Percentiles rank a stretch among this genome's conserved stretches.
Conservation (phyloP, 257 asterid species). For the Capsicum baccatum region DNA sequence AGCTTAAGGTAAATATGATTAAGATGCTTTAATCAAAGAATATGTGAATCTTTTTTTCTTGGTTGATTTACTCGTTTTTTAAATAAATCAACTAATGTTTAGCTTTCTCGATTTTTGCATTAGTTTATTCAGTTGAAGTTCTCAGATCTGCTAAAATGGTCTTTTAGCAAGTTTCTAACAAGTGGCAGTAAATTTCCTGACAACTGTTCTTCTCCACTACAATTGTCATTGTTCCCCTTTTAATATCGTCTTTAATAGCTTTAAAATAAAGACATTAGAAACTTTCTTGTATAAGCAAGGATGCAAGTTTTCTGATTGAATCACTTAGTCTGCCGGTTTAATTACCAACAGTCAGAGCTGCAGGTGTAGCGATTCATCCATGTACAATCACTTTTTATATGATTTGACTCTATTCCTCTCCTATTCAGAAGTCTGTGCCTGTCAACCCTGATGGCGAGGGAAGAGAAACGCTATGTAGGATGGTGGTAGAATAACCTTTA, state of each 20-base stretch:
- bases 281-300: conserved; percentile 8
- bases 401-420: conserved; percentile 20
- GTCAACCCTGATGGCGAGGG: neutral
- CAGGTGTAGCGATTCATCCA: conserved; percentile 11
- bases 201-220: conserved; percentile 18
- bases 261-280: neutral
- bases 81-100: neutral
- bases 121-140: conserved; percentile 24
- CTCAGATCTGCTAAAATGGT: neutral
- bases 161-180: conserved; percentile 7
- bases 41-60: neutral
- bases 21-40: conserved; percentile 20
- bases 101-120: neutral
- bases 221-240: neutral
- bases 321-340: neutral
- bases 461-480: conserved; percentile 10
- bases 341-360: neutral
- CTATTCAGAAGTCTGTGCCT: neutral
- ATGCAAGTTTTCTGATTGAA: neutral
- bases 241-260: neutral
- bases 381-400: neutral
- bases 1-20: neutral
- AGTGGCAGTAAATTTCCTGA: conserved; percentile 11
- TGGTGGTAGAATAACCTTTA: neutral
- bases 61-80: neutral